Evolutionary conservation across 257 asterid genomes (phyloP).

Genomic region (Parsonsia alboflavescens): DNA sequence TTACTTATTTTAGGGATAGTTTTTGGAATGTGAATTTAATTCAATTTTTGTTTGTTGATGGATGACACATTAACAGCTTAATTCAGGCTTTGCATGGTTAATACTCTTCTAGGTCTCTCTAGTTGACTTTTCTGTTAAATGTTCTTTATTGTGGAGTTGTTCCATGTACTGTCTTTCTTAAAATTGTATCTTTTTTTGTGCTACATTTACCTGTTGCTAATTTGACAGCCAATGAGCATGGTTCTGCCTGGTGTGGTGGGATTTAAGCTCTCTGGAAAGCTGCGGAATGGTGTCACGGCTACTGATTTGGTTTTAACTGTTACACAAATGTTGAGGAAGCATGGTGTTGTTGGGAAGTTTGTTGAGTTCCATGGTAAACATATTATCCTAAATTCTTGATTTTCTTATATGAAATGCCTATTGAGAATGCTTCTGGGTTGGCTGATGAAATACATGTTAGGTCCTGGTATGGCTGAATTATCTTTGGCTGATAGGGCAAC

Average conservation of each 20-base stretch:
- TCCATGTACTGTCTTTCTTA: too few relatives aligned
- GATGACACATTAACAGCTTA: neutral
- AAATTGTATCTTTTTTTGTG: neutral
- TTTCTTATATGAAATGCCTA: neutral
- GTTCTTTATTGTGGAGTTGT: neutral
- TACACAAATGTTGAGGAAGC: conserved; percentile 85
- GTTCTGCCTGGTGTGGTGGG: conserved; percentile 95
- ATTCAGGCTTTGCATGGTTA: neutral
- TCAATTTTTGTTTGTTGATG: neutral
- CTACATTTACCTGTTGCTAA: neutral
- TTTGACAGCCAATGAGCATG: conserved; percentile 91
- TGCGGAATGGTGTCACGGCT: conserved; percentile 80
- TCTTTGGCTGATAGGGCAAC: conserved; percentile 94
- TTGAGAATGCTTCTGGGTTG: neutral
- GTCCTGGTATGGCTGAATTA: conserved; percentile 72
- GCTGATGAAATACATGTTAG: conserved; percentile 25
- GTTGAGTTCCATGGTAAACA: conserved; percentile 67
- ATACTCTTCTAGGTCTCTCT: neutral
- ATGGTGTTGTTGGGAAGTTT: conserved; percentile 87
- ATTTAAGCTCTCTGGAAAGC: conserved; percentile 78
- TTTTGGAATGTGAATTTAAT: neutral
- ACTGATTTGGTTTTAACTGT: conserved; percentile 86
- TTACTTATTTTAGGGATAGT: neutral
- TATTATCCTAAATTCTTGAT: conserved; percentile 8
- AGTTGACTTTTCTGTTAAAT: neutral